Evolutionary conservation across 225 moss, liverwort and hornwort species (phyloP).

Genomic region (Pseudoscleropodium purum): DNA sequence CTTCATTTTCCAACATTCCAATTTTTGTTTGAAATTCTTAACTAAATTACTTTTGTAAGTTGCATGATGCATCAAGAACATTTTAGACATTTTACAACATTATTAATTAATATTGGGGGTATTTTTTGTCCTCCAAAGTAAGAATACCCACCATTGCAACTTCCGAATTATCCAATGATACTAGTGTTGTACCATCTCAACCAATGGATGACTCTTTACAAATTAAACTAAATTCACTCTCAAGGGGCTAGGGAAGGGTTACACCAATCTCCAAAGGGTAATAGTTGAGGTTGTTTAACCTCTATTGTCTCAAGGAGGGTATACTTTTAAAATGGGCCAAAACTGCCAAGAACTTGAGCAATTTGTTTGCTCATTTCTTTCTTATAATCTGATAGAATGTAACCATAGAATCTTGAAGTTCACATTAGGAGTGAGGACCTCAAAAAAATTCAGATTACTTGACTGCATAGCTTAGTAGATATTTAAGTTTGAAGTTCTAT

Average conservation of each 20-base stretch:
- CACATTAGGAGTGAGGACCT: background rate
- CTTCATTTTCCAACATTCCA: background rate
- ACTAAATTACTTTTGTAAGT: background rate
- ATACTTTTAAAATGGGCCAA: background rate
- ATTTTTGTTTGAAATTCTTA: background rate
- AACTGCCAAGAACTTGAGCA: background rate
- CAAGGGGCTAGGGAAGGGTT: accelerated
- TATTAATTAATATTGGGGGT: too few species aligned
- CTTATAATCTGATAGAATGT: accelerated
- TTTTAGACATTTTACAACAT: too few species aligned
- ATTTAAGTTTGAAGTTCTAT: background rate
- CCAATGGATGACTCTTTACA: accelerated
- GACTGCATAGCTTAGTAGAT: background rate
- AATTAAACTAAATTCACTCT: too few species aligned
- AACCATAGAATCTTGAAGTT: background rate
- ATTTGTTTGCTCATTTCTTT: background rate
- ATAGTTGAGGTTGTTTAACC: too few species aligned
- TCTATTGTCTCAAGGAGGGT: too few species aligned
- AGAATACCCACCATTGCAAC: too few species aligned
- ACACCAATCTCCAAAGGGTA: accelerated
- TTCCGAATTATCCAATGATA: too few species aligned
- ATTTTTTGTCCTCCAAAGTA: too few species aligned
- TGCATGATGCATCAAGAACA: too few species aligned
- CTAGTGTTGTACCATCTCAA: too few species aligned
- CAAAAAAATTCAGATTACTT: background rate